Conservation (phyloP, 768 basidiomycete species). For the Phanerochaete carnosa region DNA sequence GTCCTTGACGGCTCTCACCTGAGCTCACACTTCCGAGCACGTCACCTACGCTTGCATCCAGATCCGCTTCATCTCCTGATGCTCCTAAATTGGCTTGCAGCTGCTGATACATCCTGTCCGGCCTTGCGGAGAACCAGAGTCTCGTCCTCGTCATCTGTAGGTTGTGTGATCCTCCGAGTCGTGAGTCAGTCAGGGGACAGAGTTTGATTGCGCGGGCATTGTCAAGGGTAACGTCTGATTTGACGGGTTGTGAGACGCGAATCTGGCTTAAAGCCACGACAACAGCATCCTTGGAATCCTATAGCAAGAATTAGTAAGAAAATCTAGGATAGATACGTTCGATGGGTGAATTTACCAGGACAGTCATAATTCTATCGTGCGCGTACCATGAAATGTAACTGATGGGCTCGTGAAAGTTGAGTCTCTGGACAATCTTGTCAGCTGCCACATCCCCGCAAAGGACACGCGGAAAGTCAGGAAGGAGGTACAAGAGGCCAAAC, state of each 20-base stretch:
- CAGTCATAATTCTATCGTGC: neutral
- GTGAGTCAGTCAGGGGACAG: neutral
- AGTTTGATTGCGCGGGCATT: neutral
- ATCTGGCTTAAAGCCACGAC: neutral
- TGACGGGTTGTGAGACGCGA: neutral
- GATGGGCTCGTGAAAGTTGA: slow-evolving; percentile 17
- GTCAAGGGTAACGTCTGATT: neutral
- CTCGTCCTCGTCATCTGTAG: neutral
- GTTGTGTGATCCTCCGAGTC: neutral
- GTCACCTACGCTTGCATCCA: no score
- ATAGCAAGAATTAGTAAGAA: no score
- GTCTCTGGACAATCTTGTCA: slow-evolving; percentile 4
- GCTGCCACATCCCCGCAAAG: slow-evolving; percentile 13
- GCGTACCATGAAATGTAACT: slow-evolving; percentile 17
- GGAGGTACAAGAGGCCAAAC: slow-evolving; percentile 18
- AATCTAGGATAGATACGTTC: neutral
- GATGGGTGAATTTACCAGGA: neutral
- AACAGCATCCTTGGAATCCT: neutral
- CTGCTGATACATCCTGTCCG: neutral
- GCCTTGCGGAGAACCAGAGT: neutral
- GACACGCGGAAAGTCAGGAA: slow-evolving; percentile 17
- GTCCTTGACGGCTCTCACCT: no score
- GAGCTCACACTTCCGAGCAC: neutral
- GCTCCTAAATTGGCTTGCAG: neutral
- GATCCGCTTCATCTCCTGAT: neutral